phyloP scores from a whole-genome alignment of 805 yeast genomes.

The Ogataea sp. region DNA sequence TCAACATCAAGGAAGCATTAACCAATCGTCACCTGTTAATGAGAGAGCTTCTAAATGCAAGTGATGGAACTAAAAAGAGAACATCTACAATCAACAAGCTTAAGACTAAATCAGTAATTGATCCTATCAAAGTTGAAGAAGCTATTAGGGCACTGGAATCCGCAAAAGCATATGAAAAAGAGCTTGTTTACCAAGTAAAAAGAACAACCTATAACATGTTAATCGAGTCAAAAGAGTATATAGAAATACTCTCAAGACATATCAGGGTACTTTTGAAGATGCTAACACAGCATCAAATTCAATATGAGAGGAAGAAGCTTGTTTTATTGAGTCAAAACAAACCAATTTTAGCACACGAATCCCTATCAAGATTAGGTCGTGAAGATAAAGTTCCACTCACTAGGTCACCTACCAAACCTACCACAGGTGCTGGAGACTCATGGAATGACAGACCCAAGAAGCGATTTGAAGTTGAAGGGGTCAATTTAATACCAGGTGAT shows the following conservation, averaged over 20 bases:
- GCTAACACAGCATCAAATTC: constrained; percentile 65
- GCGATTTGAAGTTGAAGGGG: constrained; percentile 9
- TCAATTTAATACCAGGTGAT: not conserved
- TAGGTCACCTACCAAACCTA: constrained; percentile 4
- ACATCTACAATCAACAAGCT: constrained; percentile 67
- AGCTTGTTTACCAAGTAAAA: constrained; percentile 66
- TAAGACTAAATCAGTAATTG: constrained; percentile 64
- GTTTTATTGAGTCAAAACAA: constrained; percentile 58
- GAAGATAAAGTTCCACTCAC: constrained; percentile 40
- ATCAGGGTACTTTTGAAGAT: constrained; percentile 47
- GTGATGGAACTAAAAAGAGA: constrained; percentile 58
- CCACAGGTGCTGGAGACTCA: constrained; percentile 15
- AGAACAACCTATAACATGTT: constrained; percentile 83
- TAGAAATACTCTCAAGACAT: constrained; percentile 46
- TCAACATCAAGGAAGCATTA: constrained; percentile 82
- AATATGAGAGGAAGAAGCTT: constrained; percentile 76
- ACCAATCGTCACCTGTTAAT: constrained; percentile 88
- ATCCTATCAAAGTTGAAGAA: constrained; percentile 85
- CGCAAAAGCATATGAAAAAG: constrained; percentile 70
- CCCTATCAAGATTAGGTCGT: constrained; percentile 70
- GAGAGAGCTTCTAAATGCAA: constrained; percentile 81
- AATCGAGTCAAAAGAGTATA: constrained; percentile 56
- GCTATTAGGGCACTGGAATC: constrained; percentile 73
- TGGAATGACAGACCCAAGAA: constrained; percentile 27
- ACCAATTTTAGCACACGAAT: constrained; percentile 22